These are phyloP conservation scores for Fusarium transvaalense DNA, from an alignment of 2,329 filamentous ascomycete genomes.

Conservation along the genomic window DNA sequence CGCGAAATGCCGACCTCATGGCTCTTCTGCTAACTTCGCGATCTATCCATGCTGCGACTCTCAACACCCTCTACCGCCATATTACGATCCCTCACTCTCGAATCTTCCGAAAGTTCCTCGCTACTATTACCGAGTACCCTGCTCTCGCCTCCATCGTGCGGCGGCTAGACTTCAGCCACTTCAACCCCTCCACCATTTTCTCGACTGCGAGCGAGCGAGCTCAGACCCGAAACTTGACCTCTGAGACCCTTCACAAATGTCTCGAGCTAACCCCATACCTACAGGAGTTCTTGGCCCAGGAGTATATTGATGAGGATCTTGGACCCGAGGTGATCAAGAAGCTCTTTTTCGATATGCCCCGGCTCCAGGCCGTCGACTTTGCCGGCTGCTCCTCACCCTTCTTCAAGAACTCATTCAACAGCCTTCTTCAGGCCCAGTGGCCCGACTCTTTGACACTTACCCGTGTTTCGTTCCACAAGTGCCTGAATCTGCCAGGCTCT, in stretches of 20 bases:
- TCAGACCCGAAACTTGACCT: constrained; percentile 80
- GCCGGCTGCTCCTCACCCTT: constrained; percentile 77
- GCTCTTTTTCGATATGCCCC: constrained; percentile 75
- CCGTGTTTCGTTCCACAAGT: constrained; percentile 82
- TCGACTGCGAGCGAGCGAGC: constrained; percentile 79
- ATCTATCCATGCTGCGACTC: constrained; percentile 77
- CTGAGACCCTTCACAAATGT: constrained; percentile 78
- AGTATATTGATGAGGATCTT: constrained; percentile 83
- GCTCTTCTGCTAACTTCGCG: constrained; percentile 82
- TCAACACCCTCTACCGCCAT: constrained; percentile 80
- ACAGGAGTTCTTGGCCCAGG: constrained; percentile 82
- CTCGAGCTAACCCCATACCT: constrained; percentile 78
- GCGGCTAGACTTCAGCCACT: constrained; percentile 86
- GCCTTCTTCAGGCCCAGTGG: constrained; percentile 65
- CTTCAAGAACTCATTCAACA: constrained; percentile 75
- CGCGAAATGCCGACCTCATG: constrained; percentile 83
- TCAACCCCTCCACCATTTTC: constrained; percentile 83
- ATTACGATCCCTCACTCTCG: constrained; percentile 86
- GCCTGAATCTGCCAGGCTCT: constrained; percentile 74
- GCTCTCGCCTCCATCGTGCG: constrained; percentile 80
- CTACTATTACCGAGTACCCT: constrained; percentile 74
- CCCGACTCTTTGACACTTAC: constrained; percentile 70
- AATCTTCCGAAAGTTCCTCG: constrained; percentile 85
- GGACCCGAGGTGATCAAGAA: constrained; percentile 76
- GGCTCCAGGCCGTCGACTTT: constrained; percentile 78